Evolutionary conservation across 2,329 filamentous ascomycete species (phyloP).

Genomic region (Cadophora sp.): DNA sequence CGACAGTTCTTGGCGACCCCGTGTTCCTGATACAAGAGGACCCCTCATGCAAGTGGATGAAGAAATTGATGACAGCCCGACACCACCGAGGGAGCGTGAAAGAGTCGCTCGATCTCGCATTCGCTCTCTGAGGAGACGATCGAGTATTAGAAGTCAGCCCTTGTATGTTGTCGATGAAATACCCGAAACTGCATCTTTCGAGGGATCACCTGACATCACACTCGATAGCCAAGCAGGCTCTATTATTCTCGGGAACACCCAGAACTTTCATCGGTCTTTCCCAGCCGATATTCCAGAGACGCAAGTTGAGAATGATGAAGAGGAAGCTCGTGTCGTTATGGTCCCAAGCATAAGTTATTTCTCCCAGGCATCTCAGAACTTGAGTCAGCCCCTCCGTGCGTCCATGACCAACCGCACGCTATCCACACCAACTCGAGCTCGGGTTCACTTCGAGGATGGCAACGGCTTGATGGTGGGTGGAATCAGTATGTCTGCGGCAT

Average conservation of each 20-base stretch:
- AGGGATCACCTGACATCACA: not conserved
- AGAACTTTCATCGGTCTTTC: constrained; percentile 12
- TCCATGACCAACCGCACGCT: not conserved
- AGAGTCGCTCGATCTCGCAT: not conserved
- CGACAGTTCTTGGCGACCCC: constrained; percentile 30
- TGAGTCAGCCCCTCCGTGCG: not conserved
- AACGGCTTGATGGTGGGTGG: constrained; percentile 16
- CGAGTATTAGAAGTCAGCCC: constrained; percentile 17
- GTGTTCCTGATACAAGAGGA: constrained; percentile 22
- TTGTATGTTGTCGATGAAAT: not conserved
- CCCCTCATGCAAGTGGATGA: constrained; percentile 34
- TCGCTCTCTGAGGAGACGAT: constrained; percentile 1
- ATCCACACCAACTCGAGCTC: constrained; percentile 4
- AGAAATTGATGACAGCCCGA: constrained; percentile 32
- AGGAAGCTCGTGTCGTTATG: constrained; percentile 18
- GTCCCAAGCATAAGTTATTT: constrained; percentile 21
- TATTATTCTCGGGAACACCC: constrained; percentile 17
- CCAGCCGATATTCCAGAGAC: constrained; percentile 21
- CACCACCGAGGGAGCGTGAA: not conserved
- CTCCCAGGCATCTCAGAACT: constrained; percentile 22
- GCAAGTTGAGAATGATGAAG: constrained; percentile 17
- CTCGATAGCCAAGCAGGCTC: constrained; percentile 19
- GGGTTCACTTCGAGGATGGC: not conserved
- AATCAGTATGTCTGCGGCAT: constrained; percentile 12
- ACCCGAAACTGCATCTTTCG: not conserved